Base-by-base conservation (phyloP, 371 early-diverging fungal species). In the Apophysomyces variabilis region DNA sequence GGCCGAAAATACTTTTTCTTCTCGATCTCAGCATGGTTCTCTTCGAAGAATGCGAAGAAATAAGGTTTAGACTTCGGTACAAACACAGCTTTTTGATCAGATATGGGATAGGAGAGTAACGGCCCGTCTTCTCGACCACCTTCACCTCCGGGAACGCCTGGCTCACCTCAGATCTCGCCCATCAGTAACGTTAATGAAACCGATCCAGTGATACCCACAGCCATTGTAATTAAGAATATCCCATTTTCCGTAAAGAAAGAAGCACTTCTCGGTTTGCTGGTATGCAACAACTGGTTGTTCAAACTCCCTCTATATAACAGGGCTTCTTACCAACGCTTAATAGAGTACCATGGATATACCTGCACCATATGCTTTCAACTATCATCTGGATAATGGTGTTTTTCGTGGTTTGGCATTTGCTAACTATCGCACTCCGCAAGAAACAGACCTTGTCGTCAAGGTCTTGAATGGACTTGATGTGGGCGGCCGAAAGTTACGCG, bases 381-480 rank as follows among this genome's bases (percentile, higher is more conserved):
- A 93, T 68, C 91, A 91, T 64, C 91, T 88, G 76, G 92, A 93
- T 70, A 88, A 89, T 66, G 88, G 90, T 57, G 79, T 90, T 16
- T 93, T 93, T 76, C 85, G 92, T 64, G 93, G 93, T 7, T 79
- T 92, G 59, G 93, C 93, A 1, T 93, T 93, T 85, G 93, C 92
- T 45, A 93, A 93, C 69, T 93, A 90, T 67, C 84, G 87, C 21
- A 89, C 90, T 3, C 83, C 89, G 35, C 88, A 93, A 67, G 92
- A 92, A 70, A 87, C 93, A 1, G 89, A 89, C 58, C 70, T 80
- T 26, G 92, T 89, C 16, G 84, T 92, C 18, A 80, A 83, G 44
- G 79, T 84, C 3, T 77, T 93, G 13, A 90, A 91, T 59, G 90
- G 91, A 7, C 73, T 90, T 39, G 85, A 89, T 38, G 79, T 92